phyloP scores from a whole-genome alignment of 1,139 yeast species.

The Yamadazyma dushanensis region DNA sequence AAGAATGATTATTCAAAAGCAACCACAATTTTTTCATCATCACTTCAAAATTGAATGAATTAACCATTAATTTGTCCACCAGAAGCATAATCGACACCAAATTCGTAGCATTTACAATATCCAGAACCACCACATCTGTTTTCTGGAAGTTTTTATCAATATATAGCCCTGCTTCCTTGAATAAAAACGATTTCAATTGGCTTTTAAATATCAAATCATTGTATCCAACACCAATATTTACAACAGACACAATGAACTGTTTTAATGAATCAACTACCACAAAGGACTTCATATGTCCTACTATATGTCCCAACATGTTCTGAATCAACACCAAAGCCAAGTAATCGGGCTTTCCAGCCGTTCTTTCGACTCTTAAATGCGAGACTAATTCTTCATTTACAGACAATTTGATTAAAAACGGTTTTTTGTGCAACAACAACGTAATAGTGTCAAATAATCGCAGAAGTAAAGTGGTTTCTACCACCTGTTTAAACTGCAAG shows the following conservation, averaged over 20 bases:
- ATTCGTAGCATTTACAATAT: constrained; percentile 21
- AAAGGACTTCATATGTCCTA: constrained; percentile 1
- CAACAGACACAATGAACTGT: constrained; percentile 8
- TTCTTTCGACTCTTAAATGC: not conserved
- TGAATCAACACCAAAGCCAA: constrained; percentile 7
- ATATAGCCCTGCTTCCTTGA: not conserved
- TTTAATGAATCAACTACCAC: constrained; percentile 5
- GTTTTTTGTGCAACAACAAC: constrained; percentile 29
- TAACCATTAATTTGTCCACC: constrained; percentile 33
- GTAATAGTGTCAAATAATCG: constrained; percentile 29
- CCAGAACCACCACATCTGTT: not conserved
- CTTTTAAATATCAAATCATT: constrained; percentile 7
- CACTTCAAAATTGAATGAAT: constrained; percentile 31
- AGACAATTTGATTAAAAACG: constrained; percentile 25
- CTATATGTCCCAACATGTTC: constrained; percentile 5
- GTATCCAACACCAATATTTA: constrained; percentile 5
- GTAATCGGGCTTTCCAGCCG: too few relatives aligned
- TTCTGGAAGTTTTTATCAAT: not conserved
- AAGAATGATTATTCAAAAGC: constrained; percentile 18
- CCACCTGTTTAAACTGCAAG: constrained; percentile 6
- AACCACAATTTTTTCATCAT: constrained; percentile 38
- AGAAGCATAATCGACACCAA: constrained; percentile 39
- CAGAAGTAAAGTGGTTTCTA: constrained; percentile 9
- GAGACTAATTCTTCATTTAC: constrained; percentile 3
- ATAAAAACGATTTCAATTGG: constrained; percentile 3